Evolutionary conservation across 2,329 filamentous ascomycete genomes (phyloP).

Genomic region (Colletotrichum sp.): DNA sequence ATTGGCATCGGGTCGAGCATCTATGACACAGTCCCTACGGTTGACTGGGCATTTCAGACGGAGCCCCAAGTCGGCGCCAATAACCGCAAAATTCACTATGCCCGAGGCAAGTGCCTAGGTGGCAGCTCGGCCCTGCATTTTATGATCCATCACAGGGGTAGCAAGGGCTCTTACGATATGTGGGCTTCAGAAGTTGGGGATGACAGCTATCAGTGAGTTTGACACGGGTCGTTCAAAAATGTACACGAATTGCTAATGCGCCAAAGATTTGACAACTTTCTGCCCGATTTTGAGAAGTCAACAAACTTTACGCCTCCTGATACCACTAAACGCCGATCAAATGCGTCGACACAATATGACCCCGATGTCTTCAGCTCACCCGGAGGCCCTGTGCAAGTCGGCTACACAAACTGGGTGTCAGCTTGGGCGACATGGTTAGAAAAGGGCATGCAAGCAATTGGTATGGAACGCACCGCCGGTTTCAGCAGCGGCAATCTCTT

Average conservation of each 20-base stretch:
- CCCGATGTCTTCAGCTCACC: conserved; percentile 29
- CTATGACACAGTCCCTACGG: conserved; percentile 22
- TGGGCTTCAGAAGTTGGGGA: conserved; percentile 38
- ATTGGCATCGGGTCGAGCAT: background rate
- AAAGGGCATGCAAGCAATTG: conserved; percentile 42
- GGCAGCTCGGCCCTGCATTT: conserved; percentile 32
- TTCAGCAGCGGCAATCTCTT: conserved; percentile 46
- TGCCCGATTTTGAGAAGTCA: conserved; percentile 36
- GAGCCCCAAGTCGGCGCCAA: conserved; percentile 27
- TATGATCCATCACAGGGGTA: conserved; percentile 31
- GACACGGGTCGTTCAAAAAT: background rate
- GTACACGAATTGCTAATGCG: background rate
- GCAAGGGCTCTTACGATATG: conserved; percentile 25
- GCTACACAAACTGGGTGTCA: conserved; percentile 27
- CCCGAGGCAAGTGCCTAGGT: conserved; percentile 39
- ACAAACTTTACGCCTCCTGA: conserved; percentile 33
- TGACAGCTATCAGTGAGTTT: conserved; percentile 26
- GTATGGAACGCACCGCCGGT: conserved; percentile 36
- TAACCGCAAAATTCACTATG: conserved; percentile 35
- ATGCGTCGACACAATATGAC: conserved; percentile 26
- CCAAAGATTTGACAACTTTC: conserved; percentile 24
- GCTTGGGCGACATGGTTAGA: conserved; percentile 25
- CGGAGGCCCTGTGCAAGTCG: conserved; percentile 29
- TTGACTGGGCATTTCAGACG: conserved; percentile 34
- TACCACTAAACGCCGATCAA: background rate